These are phyloP conservation scores for Chromera velia DNA, from an alignment of 73 alveolate genomes.

Conservation along the genomic window DNA sequence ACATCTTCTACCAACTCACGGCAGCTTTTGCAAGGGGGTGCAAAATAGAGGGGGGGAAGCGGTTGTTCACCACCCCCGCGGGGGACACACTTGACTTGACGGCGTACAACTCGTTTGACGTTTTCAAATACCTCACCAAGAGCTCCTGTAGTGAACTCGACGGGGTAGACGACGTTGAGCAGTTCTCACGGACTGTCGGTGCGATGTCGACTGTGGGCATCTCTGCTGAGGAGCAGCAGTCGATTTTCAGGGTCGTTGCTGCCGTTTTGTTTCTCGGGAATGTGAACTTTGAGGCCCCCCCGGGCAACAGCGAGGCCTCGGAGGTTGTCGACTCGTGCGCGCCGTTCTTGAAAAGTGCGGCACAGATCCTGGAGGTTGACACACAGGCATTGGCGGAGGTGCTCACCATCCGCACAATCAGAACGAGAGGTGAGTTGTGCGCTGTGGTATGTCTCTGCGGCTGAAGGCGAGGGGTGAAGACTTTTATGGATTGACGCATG, in stretches of 20 bases:
- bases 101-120: background rate
- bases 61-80: background rate
- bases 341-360: slow-evolving; percentile 49
- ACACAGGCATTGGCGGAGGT: slow-evolving; percentile 55
- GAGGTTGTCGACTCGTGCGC: slow-evolving; percentile 51
- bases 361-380: slow-evolving; percentile 58
- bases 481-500: too few relatives aligned
- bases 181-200: slow-evolving; percentile 58
- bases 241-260: slow-evolving; percentile 50
- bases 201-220: slow-evolving; percentile 75
- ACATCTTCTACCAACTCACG: slow-evolving; percentile 75
- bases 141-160: slow-evolving; percentile 9
- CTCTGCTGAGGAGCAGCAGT: slow-evolving; percentile 47
- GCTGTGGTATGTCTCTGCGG: too few relatives aligned
- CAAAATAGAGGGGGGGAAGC: background rate
- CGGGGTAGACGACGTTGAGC: slow-evolving; percentile 67
- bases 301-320: slow-evolving; percentile 51
- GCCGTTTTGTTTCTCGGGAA: slow-evolving; percentile 68
- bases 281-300: slow-evolving; percentile 57
- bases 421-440: background rate
- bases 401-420: slow-evolving; percentile 60
- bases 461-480: too few relatives aligned
- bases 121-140: background rate
- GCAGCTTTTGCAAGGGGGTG: slow-evolving; percentile 5
- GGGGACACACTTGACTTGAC: background rate